Evolutionary conservation across 345 rosid genomes (phyloP), one percentile per base, ranked within the genome.

Genomic region (Triadica sebifera): DNA sequence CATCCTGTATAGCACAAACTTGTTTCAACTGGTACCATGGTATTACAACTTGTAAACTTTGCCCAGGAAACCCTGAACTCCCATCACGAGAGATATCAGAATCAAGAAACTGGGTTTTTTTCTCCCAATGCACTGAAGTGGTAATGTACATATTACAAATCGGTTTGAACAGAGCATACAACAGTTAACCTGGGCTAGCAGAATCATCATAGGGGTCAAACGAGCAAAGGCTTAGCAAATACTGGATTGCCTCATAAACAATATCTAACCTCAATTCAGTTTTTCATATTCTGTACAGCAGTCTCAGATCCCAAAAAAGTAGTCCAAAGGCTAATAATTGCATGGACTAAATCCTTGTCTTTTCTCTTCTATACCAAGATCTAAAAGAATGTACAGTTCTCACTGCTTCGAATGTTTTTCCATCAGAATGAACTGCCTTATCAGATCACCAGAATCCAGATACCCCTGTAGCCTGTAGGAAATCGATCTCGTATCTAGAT

Each of bases 221-320:
- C 47, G 1, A 43, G 10, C 8, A 43, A 7, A 4, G 47, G 47
- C 47, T 50, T 75, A 17, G 72, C 69, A 73, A 74, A 69, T 68
- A 76, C 43, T 67, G 17, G 49, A 51, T 64, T 72, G 69, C 60
- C 72, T 47, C 71, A 41, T 29, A 1, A 66, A 77, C 71, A 78
- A 74, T 65, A 63, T n/a, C 57, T 69, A 65, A 6, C 74, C 63
- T 72, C 77, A n/a, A 43, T 76, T 80, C 81, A 58, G 43, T 71
- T 74, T 77, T 24, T 64, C 77, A 76, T 59, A 50, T 72, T 80
- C 83, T 86, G 83, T 86, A 84, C 84, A 84, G 67, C 80, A 74
- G 70, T 73, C 75, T 72, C 43, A 59, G 78, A 73, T 52, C 77
- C 63, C 63, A 52, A 77, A 75, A 75, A 61, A 74, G 64, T 10